Conservation (phyloP, 768 basidiomycete species). For the Pleurotus salmoneostramineus region DNA sequence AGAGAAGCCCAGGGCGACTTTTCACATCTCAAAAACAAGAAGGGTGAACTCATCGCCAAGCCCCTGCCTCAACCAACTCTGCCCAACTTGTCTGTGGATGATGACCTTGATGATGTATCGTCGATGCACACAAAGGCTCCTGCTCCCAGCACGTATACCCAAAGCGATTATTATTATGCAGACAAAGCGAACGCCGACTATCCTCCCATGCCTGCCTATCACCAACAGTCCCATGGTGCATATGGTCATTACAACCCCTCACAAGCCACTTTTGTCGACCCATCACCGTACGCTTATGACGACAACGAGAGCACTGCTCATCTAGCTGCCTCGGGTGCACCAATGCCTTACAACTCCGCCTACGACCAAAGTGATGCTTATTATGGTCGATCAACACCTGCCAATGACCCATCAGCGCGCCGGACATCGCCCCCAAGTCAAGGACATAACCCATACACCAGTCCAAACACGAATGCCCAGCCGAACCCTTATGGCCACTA, state of each 20-base stretch:
- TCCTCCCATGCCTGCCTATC: constrained; percentile 78
- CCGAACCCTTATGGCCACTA: constrained; percentile 4
- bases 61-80: constrained; percentile 92
- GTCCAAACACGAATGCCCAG: constrained; percentile 9
- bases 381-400: constrained; percentile 41
- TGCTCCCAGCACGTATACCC: constrained; percentile 50
- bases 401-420: constrained; percentile 17
- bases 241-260: constrained; percentile 60
- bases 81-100: constrained; percentile 86
- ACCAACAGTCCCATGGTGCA: constrained; percentile 49
- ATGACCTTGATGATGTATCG: constrained; percentile 60
- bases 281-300: constrained; percentile 55
- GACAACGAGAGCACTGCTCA: constrained; percentile 65
- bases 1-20: constrained; percentile 91
- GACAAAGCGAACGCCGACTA: constrained; percentile 50
- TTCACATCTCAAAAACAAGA: constrained; percentile 91
- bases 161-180: constrained; percentile 47
- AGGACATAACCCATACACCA: constrained; percentile 26
- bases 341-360: constrained; percentile 44
- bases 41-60: constrained; percentile 76
- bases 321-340: constrained; percentile 55
- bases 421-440: constrained; percentile 15
- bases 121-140: constrained; percentile 52
- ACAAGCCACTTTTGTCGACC: constrained; percentile 49
- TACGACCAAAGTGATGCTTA: constrained; percentile 53